A percentile compares a stretch with the other conserved stretches of the same genome.
Evolutionary conservation across 208 protist species (phyloP).

Genomic region (Wallacemonas sp.): DNA sequence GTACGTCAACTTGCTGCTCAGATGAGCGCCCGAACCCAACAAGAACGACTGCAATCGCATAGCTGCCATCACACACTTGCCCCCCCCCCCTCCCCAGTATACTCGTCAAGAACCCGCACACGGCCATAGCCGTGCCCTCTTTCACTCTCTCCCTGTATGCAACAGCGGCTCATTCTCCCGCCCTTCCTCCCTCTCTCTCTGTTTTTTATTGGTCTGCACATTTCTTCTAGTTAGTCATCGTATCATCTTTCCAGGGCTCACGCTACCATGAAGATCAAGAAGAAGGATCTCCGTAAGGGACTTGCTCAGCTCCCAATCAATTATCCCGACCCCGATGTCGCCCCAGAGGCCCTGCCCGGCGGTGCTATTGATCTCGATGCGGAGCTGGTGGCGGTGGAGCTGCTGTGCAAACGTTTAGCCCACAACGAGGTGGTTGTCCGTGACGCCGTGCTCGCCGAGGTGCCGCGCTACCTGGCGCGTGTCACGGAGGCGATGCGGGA

Average conservation of each 20-base stretch:
- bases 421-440: conserved; percentile 87
- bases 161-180: too few species aligned
- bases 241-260: too few species aligned
- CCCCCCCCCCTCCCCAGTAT: too few species aligned
- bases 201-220: conserved; percentile 12
- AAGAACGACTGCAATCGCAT: too few species aligned
- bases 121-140: too few species aligned
- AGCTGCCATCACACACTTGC: too few species aligned
- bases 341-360: conserved; percentile 45
- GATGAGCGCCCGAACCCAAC: too few species aligned
- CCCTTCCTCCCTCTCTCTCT: too few species aligned
- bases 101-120: too few species aligned
- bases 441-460: conserved; percentile 65
- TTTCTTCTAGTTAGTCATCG: too few species aligned
- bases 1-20: too few species aligned
- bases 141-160: too few species aligned
- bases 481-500: conserved; percentile 39
- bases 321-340: conserved; percentile 74
- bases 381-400: conserved; percentile 71
- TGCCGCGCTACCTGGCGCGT: conserved; percentile 61
- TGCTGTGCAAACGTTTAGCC: conserved; percentile 75
- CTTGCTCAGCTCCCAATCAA: conserved; percentile 90
- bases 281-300: conserved; percentile 84
- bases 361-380: conserved; percentile 49
- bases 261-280: conserved; percentile 90